Evolutionary conservation across 1,284 basidiomycete species (phyloP).

Genomic region (Cerioporus squamosus): DNA sequence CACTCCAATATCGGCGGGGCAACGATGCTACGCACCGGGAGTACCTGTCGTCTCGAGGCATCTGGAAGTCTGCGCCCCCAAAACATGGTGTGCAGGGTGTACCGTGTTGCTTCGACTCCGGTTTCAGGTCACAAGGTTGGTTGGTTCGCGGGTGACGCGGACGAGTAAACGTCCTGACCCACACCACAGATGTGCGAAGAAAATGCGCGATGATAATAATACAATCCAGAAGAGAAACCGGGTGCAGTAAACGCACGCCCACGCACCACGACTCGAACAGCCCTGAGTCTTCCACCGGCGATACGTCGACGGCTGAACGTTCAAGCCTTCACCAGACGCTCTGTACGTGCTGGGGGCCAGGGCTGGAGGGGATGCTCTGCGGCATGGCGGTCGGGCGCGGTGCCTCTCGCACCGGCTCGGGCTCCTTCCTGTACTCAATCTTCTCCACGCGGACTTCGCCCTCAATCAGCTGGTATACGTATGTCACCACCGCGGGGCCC

Average conservation of each 20-base stretch:
- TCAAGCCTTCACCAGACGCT: conserved; percentile 39
- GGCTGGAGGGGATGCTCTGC: conserved; percentile 50
- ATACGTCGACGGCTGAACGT: not conserved
- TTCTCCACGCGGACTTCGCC: conserved; percentile 91
- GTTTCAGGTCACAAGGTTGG: too few species aligned
- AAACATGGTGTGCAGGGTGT: too few species aligned
- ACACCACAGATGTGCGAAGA: not conserved
- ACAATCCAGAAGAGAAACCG: conserved; percentile 5
- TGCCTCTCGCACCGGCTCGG: conserved; percentile 45
- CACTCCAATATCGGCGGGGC: too few species aligned
- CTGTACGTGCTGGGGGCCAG: conserved; percentile 31
- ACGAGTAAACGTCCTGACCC: too few species aligned
- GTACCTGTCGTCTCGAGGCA: too few species aligned
- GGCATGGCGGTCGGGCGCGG: conserved; percentile 44
- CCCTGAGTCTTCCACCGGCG: not conserved
- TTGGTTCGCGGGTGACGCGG: too few species aligned
- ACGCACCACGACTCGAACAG: too few species aligned
- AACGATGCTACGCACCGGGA: too few species aligned
- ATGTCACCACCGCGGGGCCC: conserved; percentile 92
- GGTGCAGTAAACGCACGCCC: too few species aligned
- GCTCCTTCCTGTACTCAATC: conserved; percentile 79
- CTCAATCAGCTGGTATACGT: conserved; percentile 93
- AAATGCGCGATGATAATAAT: conserved; percentile 9
- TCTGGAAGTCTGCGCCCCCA: too few species aligned
- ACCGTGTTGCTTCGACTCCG: too few species aligned